Conservation (phyloP, 148 eudicot species). For the Fagopyrum homotropicum region DNA sequence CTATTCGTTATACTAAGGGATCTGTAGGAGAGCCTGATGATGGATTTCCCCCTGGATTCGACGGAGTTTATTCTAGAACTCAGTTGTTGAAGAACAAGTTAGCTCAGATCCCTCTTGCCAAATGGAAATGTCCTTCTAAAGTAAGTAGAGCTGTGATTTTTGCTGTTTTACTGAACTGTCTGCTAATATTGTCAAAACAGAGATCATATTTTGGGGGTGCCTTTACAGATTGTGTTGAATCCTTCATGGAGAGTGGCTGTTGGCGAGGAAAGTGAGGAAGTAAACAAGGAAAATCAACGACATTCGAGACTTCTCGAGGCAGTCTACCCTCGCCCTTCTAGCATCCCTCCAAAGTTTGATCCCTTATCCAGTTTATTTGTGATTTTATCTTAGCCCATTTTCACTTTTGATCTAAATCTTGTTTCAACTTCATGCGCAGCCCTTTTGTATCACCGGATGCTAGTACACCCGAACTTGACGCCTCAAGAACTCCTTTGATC, state of each 20-base stretch:
- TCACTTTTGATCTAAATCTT: neutral
- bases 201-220: conserved; percentile 5
- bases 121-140: conserved; percentile 62
- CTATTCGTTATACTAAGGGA: conserved; percentile 28
- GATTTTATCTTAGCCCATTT: neutral
- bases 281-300: conserved; percentile 43
- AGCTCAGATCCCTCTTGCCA: conserved; percentile 48
- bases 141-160: conserved; percentile 27
- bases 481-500: conserved; percentile 34
- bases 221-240: conserved; percentile 48
- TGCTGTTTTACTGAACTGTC: too few species aligned
- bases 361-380: neutral
- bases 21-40: conserved; percentile 30
- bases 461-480: conserved; percentile 25
- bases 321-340: conserved; percentile 61
- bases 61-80: conserved; percentile 44
- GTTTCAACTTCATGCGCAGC: conserved; percentile 29
- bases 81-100: conserved; percentile 34
- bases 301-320: conserved; percentile 74
- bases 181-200: neutral
- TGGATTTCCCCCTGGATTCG: conserved; percentile 81
- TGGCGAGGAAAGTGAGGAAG: conserved; percentile 71
- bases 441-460: conserved; percentile 29
- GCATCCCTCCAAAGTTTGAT: conserved; percentile 66
- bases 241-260: conserved; percentile 58